Percentiles rank a stretch among this genome's conserved stretches.
Evolutionary conservation across 805 yeast species (phyloP).

Genomic region (Pichia paraexigua): DNA sequence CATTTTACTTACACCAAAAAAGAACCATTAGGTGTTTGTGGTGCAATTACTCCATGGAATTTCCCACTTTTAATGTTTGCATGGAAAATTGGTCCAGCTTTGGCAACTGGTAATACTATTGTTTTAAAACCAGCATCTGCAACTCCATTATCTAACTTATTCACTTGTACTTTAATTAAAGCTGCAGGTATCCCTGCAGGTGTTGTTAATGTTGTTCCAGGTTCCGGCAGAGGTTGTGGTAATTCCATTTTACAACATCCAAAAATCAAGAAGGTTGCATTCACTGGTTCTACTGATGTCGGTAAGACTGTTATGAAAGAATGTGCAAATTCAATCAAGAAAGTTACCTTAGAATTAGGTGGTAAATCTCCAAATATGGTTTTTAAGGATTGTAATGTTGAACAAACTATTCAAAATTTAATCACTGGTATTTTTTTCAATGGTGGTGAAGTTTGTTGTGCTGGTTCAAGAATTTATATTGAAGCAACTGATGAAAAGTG

Average conservation of each 20-base stretch:
- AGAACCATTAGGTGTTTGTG: slow-evolving; percentile 78
- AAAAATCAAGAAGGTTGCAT: slow-evolving; percentile 65
- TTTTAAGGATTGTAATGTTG: slow-evolving; percentile 59
- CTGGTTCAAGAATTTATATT: slow-evolving; percentile 72
- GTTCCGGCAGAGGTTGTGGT: slow-evolving; percentile 70
- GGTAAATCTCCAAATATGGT: slow-evolving; percentile 78
- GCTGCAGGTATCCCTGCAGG: slow-evolving; percentile 72
- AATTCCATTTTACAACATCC: slow-evolving; percentile 62
- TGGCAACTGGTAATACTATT: slow-evolving; percentile 68
- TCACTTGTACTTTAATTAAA: slow-evolving; percentile 50
- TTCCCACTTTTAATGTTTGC: slow-evolving; percentile 74
- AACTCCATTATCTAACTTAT: slow-evolving; percentile 68
- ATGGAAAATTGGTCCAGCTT: slow-evolving; percentile 76
- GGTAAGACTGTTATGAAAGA: slow-evolving; percentile 65
- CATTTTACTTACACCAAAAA: slow-evolving; percentile 60
- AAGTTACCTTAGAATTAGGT: slow-evolving; percentile 75
- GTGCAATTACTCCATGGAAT: slow-evolving; percentile 81
- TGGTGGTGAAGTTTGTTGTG: slow-evolving; percentile 79
- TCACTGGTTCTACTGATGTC: slow-evolving; percentile 74
- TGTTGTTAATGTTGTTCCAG: slow-evolving; percentile 66
- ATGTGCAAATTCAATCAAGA: slow-evolving; percentile 69
- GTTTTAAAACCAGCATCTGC: slow-evolving; percentile 72
- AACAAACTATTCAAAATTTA: slow-evolving; percentile 41
- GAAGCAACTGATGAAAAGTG: slow-evolving; percentile 47
- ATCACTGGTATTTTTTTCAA: slow-evolving; percentile 66